These are phyloP conservation scores for Syzygium malaccense DNA, from an alignment of 441 rosid species.

Conservation along the genomic window DNA sequence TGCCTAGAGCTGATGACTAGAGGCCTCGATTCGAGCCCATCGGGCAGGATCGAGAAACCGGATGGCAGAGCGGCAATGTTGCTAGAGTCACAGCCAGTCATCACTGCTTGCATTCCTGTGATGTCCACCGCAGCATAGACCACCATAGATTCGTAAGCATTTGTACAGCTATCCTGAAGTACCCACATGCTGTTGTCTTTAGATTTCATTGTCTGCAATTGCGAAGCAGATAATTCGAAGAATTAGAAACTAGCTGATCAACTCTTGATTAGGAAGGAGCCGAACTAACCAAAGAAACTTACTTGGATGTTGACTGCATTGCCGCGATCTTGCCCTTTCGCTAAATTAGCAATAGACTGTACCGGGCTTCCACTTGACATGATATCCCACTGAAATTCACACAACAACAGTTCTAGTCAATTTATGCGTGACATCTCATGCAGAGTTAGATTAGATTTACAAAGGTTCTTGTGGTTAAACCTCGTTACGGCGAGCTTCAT, in stretches of 20 bases:
- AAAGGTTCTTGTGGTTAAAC: conserved; percentile 20
- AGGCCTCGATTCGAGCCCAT: conserved; percentile 81
- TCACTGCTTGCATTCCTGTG: conserved; percentile 67
- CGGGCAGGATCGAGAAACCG: conserved; percentile 90
- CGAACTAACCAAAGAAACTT: neutral
- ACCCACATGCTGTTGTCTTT: conserved; percentile 69
- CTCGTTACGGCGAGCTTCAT: conserved; percentile 71
- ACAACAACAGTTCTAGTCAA: neutral
- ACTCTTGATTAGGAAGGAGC: neutral
- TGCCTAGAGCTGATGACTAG: conserved; percentile 75
- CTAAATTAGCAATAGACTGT: conserved; percentile 63
- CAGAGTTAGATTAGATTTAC: neutral
- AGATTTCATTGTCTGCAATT: conserved; percentile 60
- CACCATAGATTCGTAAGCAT: conserved; percentile 73
- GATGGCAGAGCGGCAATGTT: conserved; percentile 72
- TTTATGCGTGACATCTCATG: neutral
- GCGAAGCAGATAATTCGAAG: neutral
- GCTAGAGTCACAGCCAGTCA: conserved; percentile 88
- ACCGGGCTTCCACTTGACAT: conserved; percentile 64
- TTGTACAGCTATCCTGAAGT: conserved; percentile 82
- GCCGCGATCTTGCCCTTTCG: conserved; percentile 95
- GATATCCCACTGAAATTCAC: conserved; percentile 67
- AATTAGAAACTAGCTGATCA: neutral
- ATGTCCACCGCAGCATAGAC: conserved; percentile 83
- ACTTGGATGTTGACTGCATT: conserved; percentile 83